These are phyloP conservation scores for Penicillium verrucosum DNA, from an alignment of 2,329 filamentous ascomycete species.

Conservation along the genomic window DNA sequence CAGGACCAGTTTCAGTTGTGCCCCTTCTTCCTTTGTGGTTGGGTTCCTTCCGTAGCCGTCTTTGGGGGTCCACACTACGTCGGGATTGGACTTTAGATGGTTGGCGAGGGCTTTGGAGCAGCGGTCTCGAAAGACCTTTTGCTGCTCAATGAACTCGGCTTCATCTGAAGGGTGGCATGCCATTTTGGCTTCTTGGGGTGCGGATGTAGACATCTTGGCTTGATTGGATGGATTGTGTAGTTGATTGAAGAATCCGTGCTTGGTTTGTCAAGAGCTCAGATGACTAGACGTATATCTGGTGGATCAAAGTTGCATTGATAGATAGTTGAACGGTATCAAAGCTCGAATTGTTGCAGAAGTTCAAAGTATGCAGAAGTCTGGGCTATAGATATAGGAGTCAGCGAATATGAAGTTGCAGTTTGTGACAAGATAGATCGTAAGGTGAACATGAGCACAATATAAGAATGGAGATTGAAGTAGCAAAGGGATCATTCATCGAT, in stretches of 20 bases:
- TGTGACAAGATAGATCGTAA: not conserved
- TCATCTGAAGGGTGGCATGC: not conserved
- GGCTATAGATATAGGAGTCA: not conserved
- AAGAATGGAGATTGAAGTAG: not conserved
- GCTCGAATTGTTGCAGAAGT: not conserved
- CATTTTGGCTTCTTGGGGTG: not conserved
- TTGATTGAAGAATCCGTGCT: not conserved
- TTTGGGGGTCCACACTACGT: not conserved
- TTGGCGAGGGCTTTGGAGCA: not conserved
- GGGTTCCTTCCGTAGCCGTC: not conserved
- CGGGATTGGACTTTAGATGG: not conserved
- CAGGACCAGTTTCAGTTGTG: constrained; percentile 5
- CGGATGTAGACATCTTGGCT: not conserved
- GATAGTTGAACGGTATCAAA: not conserved
- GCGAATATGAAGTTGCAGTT: not conserved
- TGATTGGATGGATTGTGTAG: not conserved
- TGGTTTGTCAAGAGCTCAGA: not conserved
- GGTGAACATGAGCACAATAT: not conserved
- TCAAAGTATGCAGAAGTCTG: not conserved
- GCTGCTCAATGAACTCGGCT: not conserved
- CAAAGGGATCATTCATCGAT: not conserved
- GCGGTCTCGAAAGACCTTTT: not conserved
- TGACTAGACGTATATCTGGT: not conserved
- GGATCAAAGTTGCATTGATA: not conserved
- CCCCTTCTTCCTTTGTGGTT: not conserved